Evolutionary conservation across 768 basidiomycete genomes (phyloP).

Genomic region (Trametes cinnabarina): DNA sequence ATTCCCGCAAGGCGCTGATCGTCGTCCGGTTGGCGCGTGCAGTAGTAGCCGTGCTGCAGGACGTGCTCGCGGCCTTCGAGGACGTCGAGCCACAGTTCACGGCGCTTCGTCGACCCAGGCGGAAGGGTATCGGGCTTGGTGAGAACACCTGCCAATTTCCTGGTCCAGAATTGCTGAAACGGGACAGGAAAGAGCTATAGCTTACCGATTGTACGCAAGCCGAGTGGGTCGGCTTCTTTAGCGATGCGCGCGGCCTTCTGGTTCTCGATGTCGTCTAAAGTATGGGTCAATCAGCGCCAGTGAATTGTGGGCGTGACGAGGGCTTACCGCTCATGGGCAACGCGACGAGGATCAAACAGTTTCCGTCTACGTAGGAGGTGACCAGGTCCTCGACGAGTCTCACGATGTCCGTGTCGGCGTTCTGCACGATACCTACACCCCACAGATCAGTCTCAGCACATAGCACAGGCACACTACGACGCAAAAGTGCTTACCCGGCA

Average conservation of each 20-base stretch:
- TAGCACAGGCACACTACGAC: slow-evolving; percentile 23
- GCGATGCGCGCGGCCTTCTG: slow-evolving; percentile 68
- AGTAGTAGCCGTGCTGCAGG: slow-evolving; percentile 54
- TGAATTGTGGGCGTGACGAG: slow-evolving; percentile 48
- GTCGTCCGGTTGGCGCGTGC: slow-evolving; percentile 66
- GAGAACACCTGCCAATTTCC: slow-evolving; percentile 43
- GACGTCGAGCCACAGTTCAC: slow-evolving; percentile 44
- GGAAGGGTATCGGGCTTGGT: slow-evolving; percentile 54
- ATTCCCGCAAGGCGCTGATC: slow-evolving; percentile 44
- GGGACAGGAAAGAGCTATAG: neutral
- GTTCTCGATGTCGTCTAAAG: slow-evolving; percentile 71
- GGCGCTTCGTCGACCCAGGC: slow-evolving; percentile 34
- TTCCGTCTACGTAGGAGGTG: slow-evolving; percentile 55
- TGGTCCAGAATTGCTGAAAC: too few relatives aligned
- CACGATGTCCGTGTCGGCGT: slow-evolving; percentile 24
- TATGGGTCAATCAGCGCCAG: neutral
- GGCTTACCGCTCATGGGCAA: slow-evolving; percentile 28
- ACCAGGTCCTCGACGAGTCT: slow-evolving; percentile 58
- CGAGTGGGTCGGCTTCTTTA: slow-evolving; percentile 54
- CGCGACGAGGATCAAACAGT: slow-evolving; percentile 56
- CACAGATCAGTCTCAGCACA: slow-evolving; percentile 2
- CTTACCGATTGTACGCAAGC: slow-evolving; percentile 68
- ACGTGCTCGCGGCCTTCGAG: slow-evolving; percentile 47
- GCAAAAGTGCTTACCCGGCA: slow-evolving; percentile 29
- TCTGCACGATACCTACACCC: slow-evolving; percentile 21